Base-by-base conservation (phyloP, 2,329 filamentous ascomycete species). In the Colletotrichum truncatum region DNA sequence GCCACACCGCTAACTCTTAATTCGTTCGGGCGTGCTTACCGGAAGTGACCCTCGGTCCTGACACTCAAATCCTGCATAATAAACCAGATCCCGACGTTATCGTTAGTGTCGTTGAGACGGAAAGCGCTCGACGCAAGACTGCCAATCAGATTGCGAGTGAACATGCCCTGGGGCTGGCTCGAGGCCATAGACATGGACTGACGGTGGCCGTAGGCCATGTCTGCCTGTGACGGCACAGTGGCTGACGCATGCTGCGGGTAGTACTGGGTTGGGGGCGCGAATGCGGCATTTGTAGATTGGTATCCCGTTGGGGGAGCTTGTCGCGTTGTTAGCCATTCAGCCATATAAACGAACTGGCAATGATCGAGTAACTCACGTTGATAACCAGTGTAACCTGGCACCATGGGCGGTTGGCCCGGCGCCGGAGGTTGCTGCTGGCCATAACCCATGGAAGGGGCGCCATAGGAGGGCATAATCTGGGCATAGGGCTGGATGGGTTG, bases 21-120 rank as follows among this genome's bases (percentile, higher is more conserved):
- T 16, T 34, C 36, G 14, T 8, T n/a, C 18, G 5, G n/a, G 34
- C 10, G 14, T n/a, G 23, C 78, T 73, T 85, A 97, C 93, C 95
- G 87, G 78, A 98, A 99, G 65, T 84, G 87, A 10, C 96, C 96
- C 77, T 98, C 96, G 0, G 94, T 97, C 46, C 96, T 88, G 30
- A 99, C 95, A 72, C 94, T 97, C 43, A 99, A 83, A 79, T 99
- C 96, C 76, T 98, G 95, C 56, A 98, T 83, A 46, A 99, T 92
- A 73, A 99, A 99, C 95, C 95, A 99, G 69, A 97, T 94, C 2
- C 95, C 95, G 53, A 93, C 89, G 75, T 93, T 92, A 69, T 93
- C 91, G 14, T 92, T 83, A 1, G 89, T 87, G 70, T 98, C 94
- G 3, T 88, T 90, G 56, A 98, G 85, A 30, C 91, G 89, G 74